Evolutionary conservation across 352 stramenopile genomes (phyloP).

Genomic region (Phytophthora foliorum): DNA sequence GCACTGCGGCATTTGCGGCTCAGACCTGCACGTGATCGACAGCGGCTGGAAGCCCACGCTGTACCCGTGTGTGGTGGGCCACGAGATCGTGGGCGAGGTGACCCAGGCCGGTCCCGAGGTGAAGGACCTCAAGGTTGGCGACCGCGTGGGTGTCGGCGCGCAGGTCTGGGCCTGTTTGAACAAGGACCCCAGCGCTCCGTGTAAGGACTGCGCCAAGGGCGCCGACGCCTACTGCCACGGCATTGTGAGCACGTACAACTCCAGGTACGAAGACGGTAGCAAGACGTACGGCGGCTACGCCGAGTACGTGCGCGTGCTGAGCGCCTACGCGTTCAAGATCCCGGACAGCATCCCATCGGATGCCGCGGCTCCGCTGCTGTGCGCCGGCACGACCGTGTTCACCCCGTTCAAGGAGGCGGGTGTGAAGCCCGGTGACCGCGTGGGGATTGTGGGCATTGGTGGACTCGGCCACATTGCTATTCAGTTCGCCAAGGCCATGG

Average conservation of each 20-base stretch:
- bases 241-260: slow-evolving; percentile 63
- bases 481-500: slow-evolving; percentile 86
- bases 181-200: slow-evolving; percentile 57
- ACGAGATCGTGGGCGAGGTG: slow-evolving; percentile 69
- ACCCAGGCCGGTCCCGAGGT: slow-evolving; percentile 53
- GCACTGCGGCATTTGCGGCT: slow-evolving; percentile 62
- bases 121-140: slow-evolving; percentile 69
- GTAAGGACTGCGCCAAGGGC: slow-evolving; percentile 63
- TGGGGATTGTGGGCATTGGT: slow-evolving; percentile 87
- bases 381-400: slow-evolving; percentile 88
- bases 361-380: slow-evolving; percentile 75
- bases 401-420: slow-evolving; percentile 68
- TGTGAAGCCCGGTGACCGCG: slow-evolving; percentile 55
- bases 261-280: slow-evolving; percentile 53
- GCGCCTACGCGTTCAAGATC: slow-evolving; percentile 79
- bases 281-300: slow-evolving; percentile 72
- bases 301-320: slow-evolving; percentile 68
- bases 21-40: slow-evolving; percentile 62
- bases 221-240: slow-evolving; percentile 70
- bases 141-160: slow-evolving; percentile 82
- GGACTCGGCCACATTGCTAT: slow-evolving; percentile 88
- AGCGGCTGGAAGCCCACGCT: slow-evolving; percentile 51
- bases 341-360: slow-evolving; percentile 70
- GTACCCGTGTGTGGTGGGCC: slow-evolving; percentile 59
- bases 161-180: slow-evolving; percentile 73